phyloP scores from a whole-genome alignment of 768 basidiomycete species.

The Podaxis sp. region DNA sequence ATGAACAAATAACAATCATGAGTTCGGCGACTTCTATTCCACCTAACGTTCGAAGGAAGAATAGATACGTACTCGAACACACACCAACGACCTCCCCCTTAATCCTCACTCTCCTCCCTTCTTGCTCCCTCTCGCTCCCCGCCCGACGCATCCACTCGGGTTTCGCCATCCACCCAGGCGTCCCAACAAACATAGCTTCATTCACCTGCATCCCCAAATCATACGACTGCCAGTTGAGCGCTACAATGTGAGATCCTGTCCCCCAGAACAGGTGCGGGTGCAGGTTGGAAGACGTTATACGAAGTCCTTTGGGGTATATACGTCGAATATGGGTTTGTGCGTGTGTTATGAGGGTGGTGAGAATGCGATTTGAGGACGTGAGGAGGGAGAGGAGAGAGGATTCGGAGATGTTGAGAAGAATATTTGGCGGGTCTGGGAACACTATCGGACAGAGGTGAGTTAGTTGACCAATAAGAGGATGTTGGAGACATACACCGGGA shows the following conservation, averaged over 20 bases:
- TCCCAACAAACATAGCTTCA: slow-evolving; percentile 62
- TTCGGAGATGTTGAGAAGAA: slow-evolving; percentile 66
- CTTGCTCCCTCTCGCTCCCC: slow-evolving; percentile 3
- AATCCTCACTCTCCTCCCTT: slow-evolving; percentile 23
- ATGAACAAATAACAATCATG: background rate
- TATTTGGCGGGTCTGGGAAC: slow-evolving; percentile 42
- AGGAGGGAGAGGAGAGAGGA: slow-evolving; percentile 38
- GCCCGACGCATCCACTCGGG: slow-evolving; percentile 13
- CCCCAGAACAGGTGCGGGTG: slow-evolving; percentile 54
- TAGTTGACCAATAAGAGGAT: background rate
- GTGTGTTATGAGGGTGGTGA: slow-evolving; percentile 40
- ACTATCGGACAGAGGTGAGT: slow-evolving; percentile 23
- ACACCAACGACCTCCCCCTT: slow-evolving; percentile 41
- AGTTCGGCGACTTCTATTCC: background rate
- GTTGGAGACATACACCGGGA: slow-evolving; percentile 29
- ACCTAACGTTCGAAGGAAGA: background rate
- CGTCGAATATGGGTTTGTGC: slow-evolving; percentile 47
- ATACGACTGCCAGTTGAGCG: slow-evolving; percentile 65
- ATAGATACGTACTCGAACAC: slow-evolving; percentile 38
- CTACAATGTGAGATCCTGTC: slow-evolving; percentile 55
- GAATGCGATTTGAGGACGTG: slow-evolving; percentile 9
- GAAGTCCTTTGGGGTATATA: slow-evolving; percentile 58
- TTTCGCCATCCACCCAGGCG: slow-evolving; percentile 48
- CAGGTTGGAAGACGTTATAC: slow-evolving; percentile 55
- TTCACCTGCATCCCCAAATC: slow-evolving; percentile 60